phyloP scores from a whole-genome alignment of 2,329 filamentous ascomycete species.

The Hypoxylon sp. region DNA sequence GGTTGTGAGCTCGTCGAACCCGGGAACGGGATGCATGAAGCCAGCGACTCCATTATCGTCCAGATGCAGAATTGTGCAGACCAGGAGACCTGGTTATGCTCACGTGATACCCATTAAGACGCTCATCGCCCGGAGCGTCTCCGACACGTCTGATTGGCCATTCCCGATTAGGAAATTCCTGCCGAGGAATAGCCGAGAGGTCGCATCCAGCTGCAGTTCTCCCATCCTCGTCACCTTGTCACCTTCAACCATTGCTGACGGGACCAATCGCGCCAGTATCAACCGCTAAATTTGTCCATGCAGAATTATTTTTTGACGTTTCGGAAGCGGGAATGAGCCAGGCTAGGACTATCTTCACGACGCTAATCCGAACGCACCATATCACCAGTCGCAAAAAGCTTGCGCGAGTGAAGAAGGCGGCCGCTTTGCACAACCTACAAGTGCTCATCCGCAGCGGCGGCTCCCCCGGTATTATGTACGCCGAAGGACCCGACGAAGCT shows the following conservation, averaged over 20 bases:
- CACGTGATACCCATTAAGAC: slow-evolving; percentile 33
- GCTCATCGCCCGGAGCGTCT: slow-evolving; percentile 21
- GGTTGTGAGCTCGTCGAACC: not conserved
- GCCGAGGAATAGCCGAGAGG: not conserved
- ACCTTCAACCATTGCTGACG: not conserved
- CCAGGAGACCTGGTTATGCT: not conserved
- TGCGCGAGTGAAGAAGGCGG: slow-evolving; percentile 70
- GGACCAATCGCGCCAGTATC: not conserved
- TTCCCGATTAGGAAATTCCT: not conserved
- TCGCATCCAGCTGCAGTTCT: not conserved
- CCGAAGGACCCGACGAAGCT: slow-evolving; percentile 67
- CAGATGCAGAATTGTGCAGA: not conserved
- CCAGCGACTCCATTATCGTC: not conserved
- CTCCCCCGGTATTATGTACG: slow-evolving; percentile 83
- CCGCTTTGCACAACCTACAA: slow-evolving; percentile 69
- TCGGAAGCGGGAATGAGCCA: slow-evolving; percentile 33
- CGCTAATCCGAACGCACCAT: slow-evolving; percentile 82
- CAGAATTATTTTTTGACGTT: not conserved
- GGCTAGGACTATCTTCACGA: slow-evolving; percentile 54
- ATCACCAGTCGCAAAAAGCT: slow-evolving; percentile 84
- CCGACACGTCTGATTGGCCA: slow-evolving; percentile 21
- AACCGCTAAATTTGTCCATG: not conserved
- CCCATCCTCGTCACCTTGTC: not conserved
- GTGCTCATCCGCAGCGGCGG: slow-evolving; percentile 76
- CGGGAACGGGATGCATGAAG: not conserved